Evolutionary conservation across 257 asterid species (phyloP), one percentile per base, ranked within the genome.

Genomic region (Penstemon davidsonii): DNA sequence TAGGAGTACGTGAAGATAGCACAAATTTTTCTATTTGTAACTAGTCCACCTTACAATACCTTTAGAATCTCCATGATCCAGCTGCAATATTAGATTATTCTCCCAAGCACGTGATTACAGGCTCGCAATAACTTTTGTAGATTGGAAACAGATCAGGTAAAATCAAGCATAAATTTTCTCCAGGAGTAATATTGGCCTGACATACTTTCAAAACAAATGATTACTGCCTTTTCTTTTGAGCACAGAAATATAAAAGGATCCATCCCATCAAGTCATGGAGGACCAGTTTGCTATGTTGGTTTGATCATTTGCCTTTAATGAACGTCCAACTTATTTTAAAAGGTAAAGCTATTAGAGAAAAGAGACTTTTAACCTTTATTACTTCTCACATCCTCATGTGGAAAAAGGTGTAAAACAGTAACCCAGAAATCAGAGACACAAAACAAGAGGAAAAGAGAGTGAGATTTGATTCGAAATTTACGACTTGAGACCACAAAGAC

Each of bases 41-140:
- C 69, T 51, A 62, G 37, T 25, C 54, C 45, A 59, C 60, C 49
- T 7, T 38, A 56, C 55, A 60, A 60, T 45, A 13, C 55, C 55
- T 38, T 51, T 53, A 5, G 8, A 41, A 41, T 50, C 62, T 62
- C 50, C 53, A 12, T 55, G 13, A 55, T n/a, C 60, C 41, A 55
- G 33, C 38, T 63, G 50, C 38, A 13, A n/a, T 41, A 5, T 33
- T 42, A 52, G 52, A 52, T 60, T 51, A 60, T 42, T 8, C 62
- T 70, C 45, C 33, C 55, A 53, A 15, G 33, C 58, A 55, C 10
- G 39, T 5, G 8, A 47, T 70, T 60, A 54, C 62, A 70, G 41
- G 55, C 46, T 51, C 25, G 52, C 38, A 12, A 55, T 4, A 18
- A 8, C 62, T 60, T 15, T 60, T 41, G n/a, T 41, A 47, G 15